Evolutionary conservation across 1,284 basidiomycete species (phyloP).

Genomic region (Moniliophthora roreri): DNA sequence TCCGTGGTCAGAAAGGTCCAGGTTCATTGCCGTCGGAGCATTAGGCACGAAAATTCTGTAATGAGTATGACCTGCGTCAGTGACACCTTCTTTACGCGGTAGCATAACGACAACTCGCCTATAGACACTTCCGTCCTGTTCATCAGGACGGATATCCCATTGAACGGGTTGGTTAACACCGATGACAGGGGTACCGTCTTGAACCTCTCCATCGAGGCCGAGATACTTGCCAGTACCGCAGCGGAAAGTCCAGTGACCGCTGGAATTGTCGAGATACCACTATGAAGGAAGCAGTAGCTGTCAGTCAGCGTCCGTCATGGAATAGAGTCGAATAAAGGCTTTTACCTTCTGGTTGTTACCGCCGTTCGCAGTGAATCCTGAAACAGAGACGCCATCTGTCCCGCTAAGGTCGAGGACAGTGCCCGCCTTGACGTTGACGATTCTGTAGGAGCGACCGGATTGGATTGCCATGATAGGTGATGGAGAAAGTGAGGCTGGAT

Average conservation of each 20-base stretch:
- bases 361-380: slow-evolving; percentile 44
- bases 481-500: no score
- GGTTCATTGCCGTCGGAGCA: slow-evolving; percentile 4
- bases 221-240: slow-evolving; percentile 42
- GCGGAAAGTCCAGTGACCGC: slow-evolving; percentile 41
- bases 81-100: no score
- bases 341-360: slow-evolving; percentile 51
- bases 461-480: no score
- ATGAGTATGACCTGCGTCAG: neutral
- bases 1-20: slow-evolving; percentile 27
- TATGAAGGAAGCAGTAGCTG: no score
- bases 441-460: slow-evolving; percentile 36
- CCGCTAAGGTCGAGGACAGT: slow-evolving; percentile 59
- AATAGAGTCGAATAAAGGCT: no score
- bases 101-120: slow-evolving; percentile 27
- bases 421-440: slow-evolving; percentile 48
- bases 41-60: slow-evolving; percentile 10
- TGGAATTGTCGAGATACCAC: slow-evolving; percentile 45
- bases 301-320: no score
- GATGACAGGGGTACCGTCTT: slow-evolving; percentile 34
- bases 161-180: slow-evolving; percentile 32
- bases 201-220: slow-evolving; percentile 28
- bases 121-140: slow-evolving; percentile 30
- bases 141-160: slow-evolving; percentile 44
- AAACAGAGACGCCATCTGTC: slow-evolving; percentile 45